These are phyloP conservation scores for Jasminum sambac DNA, from an alignment of 257 asterid genomes.

Conservation along the genomic window DNA sequence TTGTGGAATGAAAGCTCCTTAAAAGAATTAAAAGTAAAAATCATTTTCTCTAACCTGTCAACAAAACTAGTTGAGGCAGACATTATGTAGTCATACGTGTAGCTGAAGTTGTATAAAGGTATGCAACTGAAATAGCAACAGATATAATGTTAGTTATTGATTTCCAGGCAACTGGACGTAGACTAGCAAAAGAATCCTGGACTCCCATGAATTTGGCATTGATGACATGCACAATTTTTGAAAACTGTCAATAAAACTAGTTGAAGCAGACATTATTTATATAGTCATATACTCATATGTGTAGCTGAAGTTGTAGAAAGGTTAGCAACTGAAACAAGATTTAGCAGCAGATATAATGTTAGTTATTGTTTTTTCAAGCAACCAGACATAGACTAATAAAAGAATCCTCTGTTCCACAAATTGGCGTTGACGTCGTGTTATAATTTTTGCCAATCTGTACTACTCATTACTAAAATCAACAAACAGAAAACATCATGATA, in stretches of 20 bases:
- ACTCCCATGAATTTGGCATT: not conserved
- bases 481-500: not conserved
- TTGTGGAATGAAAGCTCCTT: not conserved
- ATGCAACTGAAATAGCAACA: constrained; percentile 70
- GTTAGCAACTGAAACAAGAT: constrained; percentile 96
- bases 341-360: constrained; percentile 22
- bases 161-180: constrained; percentile 1
- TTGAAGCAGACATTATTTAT: constrained; percentile 83
- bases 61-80: no score
- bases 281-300: constrained; percentile 82
- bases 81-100: constrained; percentile 85
- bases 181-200: not conserved
- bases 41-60: constrained; percentile 64
- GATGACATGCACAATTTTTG: not conserved
- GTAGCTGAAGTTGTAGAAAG: constrained; percentile 93
- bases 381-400: constrained; percentile 11
- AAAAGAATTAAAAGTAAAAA: constrained; percentile 8
- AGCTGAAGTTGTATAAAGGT: constrained; percentile 95
- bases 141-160: constrained; percentile 23
- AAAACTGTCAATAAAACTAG: no score
- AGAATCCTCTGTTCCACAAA: not conserved
- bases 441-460: not conserved
- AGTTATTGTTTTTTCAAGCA: constrained; percentile 11
- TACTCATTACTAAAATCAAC: no score
- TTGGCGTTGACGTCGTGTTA: not conserved